Evolutionary conservation across 768 basidiomycete species (phyloP), one percentile per base, ranked within the genome.

Genomic region (Leccinum variicolor): DNA sequence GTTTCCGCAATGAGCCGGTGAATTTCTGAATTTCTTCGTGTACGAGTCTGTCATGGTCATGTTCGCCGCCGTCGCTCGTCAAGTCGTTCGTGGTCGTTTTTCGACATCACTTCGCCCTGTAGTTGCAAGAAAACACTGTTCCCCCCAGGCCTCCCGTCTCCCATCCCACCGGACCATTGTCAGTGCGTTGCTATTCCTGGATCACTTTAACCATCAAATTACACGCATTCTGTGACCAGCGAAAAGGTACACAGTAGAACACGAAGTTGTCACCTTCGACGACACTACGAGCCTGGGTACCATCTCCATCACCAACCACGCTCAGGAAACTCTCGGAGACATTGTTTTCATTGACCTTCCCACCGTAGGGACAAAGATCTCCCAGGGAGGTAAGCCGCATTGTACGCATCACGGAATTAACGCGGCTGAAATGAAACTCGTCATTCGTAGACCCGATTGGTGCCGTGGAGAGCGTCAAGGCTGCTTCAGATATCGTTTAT

Each of bases 301-400:
- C 8, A 79, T 98, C 46, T 83, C 84, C 45, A 91, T 99, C 69
- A 98, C 97, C 15, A 78, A 96, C 69, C 90, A 97, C 69, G 97
- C 97, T 2, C 94, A 98, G 72, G 80, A 86, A 50, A 85, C 87
- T 33, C 81, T 99, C 3, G 97, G 97, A 31, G 97, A 99, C 71
- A 93, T 98, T 52, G 97, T 98, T 49, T 99, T 92, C 75, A 94
- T 98, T 50, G 97, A 98, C 72, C 81, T 99, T 50, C 91, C 92
- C 1, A 64, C 69, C 10, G 68, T 80, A 9, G 94, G 89, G 5
- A 77, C 81, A 0, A 70, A 81, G 57, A 76, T 98, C 54, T 68
- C 69, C 8, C 77, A 89, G 73, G 92, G 90, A 64, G 92, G 95
- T 95, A 64, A 65, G 93, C 72, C 17, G 51, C 41, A 49, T 50